These are phyloP conservation scores for Geosmithia putterillii DNA, from an alignment of 2,329 filamentous ascomycete species.

Conservation along the genomic window DNA sequence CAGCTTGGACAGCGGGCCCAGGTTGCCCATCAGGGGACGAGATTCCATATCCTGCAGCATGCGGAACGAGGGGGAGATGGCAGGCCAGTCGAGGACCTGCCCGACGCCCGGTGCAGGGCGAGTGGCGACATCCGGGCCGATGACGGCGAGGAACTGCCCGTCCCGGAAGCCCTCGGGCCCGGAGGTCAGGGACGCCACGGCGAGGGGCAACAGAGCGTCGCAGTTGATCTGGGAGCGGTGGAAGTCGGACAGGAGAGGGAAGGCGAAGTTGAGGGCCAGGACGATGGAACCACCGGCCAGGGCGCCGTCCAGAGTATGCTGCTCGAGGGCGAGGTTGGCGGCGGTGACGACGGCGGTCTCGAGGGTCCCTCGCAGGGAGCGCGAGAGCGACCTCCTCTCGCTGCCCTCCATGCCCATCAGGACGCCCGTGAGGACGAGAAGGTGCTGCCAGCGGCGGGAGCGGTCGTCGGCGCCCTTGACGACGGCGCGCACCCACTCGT, in stretches of 20 bases:
- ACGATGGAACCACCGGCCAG: constrained; percentile 42
- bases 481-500: constrained; percentile 44
- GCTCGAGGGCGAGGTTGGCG: constrained; percentile 60
- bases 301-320: constrained; percentile 24
- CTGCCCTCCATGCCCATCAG: constrained; percentile 63
- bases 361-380: constrained; percentile 51
- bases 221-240: constrained; percentile 50
- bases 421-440: constrained; percentile 68
- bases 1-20: constrained; percentile 55
- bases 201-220: constrained; percentile 56
- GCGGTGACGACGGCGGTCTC: constrained; percentile 65
- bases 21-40: constrained; percentile 49
- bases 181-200: constrained; percentile 56
- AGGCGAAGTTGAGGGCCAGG: constrained; percentile 65
- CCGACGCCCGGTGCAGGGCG: constrained; percentile 8
- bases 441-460: constrained; percentile 66
- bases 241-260: constrained; percentile 54
- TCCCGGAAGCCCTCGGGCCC: constrained; percentile 58
- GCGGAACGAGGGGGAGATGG: constrained; percentile 45
- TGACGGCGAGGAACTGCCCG: constrained; percentile 59
- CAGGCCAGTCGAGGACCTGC: constrained; percentile 49
- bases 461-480: constrained; percentile 44
- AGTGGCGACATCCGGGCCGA: constrained; percentile 55
- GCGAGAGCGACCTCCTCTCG: constrained; percentile 50
- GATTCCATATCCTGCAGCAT: constrained; percentile 45